Evolutionary conservation across 345 rosid species (phyloP), one percentile per base, ranked within the genome.

Genomic region (Laguncularia racemosa): DNA sequence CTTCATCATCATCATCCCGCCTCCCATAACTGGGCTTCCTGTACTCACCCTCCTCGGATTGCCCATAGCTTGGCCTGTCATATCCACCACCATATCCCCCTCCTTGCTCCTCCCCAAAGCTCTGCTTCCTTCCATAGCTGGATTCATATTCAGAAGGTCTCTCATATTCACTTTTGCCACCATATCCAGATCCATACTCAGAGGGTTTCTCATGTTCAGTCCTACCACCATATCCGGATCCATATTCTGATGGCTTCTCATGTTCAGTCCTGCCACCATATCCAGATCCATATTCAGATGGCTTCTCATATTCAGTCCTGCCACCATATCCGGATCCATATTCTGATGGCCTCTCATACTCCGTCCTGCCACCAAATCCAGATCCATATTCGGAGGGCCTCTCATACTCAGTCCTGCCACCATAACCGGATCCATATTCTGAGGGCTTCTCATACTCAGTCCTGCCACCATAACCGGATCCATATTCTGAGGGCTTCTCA

Each of bases 1-100:
- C 78, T 17, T 74, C 77, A 23, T 78, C 84, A 18, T 78, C 90
- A 50, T 77, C 86, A 75, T 71, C 69, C 56, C 58, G 59, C 53
- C 61, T 64, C 33, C 56, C 62, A 64, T 76, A 76, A 14, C 73
- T 63, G 3, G 75, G 74, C 58, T 70, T 74, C 57, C 16, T 65
- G n/a, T 67, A 73, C 55, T 69, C 84, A 2, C 61, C 80, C 2
- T 73, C 84, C 50, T 80, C 73, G 4, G 81, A 65, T 18, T 72
- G 58, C 50, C 71, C 72, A 40, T 67, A 72, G 59, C 73, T 63
- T 2, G 77, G 71, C 67, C 68, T 71, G 57, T 64, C 65, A 21
- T 57, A 62, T 49, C 61, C 59, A 33, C 52, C 20, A 20, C 17
- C 52, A 49, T n/a, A 46, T 58, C 46, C 57, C 70, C 53, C 28